Base-by-base conservation (phyloP, 1,284 basidiomycete species). In the Apiotrichum akiyoshidainum region DNA sequence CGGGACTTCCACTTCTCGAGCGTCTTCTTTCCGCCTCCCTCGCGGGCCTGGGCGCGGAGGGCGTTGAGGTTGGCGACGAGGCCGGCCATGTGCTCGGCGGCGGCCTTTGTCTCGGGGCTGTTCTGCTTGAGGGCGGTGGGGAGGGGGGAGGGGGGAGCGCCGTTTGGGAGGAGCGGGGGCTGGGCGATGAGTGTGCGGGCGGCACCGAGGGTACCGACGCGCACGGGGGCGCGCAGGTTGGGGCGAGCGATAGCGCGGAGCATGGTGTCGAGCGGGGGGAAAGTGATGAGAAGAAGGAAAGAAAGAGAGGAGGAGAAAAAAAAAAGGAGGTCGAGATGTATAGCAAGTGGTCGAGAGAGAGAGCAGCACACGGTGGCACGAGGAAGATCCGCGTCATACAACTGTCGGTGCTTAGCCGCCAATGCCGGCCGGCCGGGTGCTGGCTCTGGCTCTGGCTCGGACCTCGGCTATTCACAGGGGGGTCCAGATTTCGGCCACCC, bases 1-100 rank as follows among this genome's bases (percentile, higher is more conserved):
- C 83, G 81, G 84, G 92, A 89, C 57, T 87, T 84, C 69, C 75
- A 76, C 55, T 63, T 69, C 47, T 89, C 86, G 51, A 86, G 83
- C 41, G 89, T 88, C 73, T 87, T 89, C 46, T 80, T 65, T 21
- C 77, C 74, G 11, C 81, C 81, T 16, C 81, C 81, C 52, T 76
- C 73, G 45, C 73, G 68, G 1, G 75, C 76, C 59, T 65, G 69
- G 55, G 41, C 85, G 83, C 61, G 87, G 84, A 77, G 60, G 31
- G 40, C 52, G 51, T 68, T 67, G 21, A 70, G 46, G 21, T 58
- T 54, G 7, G 57, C 37, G 11, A 71, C 55, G 14, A 67, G 55
- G 3, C 47, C 58, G 12, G 55, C 46, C 75, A 76, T 76, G 52
- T 52, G 60, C 44, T 51, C 57, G 33, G 54, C 56, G 35, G 72